phyloP scores from a whole-genome alignment of 2,329 filamentous ascomycete species.

The Aspergillus awamori region DNA sequence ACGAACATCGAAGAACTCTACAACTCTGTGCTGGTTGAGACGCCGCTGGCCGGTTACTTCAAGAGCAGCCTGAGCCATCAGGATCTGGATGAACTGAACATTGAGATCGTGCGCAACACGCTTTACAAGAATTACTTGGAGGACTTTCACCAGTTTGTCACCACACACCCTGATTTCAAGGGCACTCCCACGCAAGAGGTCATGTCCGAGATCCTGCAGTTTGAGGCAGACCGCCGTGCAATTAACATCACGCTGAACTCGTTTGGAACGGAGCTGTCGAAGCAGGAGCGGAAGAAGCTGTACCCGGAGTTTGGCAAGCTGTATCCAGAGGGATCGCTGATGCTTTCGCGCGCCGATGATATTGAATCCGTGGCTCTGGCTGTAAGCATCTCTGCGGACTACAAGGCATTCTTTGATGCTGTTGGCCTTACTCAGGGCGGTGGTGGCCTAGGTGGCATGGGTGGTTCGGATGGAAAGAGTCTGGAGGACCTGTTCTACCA shows the following conservation, averaged over 20 bases:
- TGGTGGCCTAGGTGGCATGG: constrained; percentile 74
- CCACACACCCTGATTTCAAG: constrained; percentile 79
- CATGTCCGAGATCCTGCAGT: constrained; percentile 94
- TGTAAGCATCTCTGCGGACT: constrained; percentile 89
- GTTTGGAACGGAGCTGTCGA: constrained; percentile 93
- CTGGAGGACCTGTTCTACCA: constrained; percentile 98
- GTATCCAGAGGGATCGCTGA: constrained; percentile 90
- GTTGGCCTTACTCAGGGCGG: constrained; percentile 77
- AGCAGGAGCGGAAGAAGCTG: constrained; percentile 91
- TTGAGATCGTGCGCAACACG: constrained; percentile 97
- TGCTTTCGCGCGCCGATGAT: constrained; percentile 94
- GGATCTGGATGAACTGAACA: constrained; percentile 97
- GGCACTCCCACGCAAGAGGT: constrained; percentile 89
- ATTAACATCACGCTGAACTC: constrained; percentile 99
- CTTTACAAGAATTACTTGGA: constrained; percentile 99
- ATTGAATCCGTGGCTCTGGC: constrained; percentile 90
- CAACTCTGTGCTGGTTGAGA: constrained; percentile 97
- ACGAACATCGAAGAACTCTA: constrained; percentile 99
- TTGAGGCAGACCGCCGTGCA: constrained; percentile 92
- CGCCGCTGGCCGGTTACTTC: constrained; percentile 93
- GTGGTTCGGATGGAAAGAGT: constrained; percentile 78
- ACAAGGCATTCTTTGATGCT: constrained; percentile 94
- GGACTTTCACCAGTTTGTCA: constrained; percentile 95
- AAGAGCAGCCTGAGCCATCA: constrained; percentile 95
- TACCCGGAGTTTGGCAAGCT: constrained; percentile 90